Percentiles rank a stretch among this genome's conserved stretches.
phyloP scores from a whole-genome alignment of 2,329 filamentous ascomycete genomes.

The Apiospora koreana region DNA sequence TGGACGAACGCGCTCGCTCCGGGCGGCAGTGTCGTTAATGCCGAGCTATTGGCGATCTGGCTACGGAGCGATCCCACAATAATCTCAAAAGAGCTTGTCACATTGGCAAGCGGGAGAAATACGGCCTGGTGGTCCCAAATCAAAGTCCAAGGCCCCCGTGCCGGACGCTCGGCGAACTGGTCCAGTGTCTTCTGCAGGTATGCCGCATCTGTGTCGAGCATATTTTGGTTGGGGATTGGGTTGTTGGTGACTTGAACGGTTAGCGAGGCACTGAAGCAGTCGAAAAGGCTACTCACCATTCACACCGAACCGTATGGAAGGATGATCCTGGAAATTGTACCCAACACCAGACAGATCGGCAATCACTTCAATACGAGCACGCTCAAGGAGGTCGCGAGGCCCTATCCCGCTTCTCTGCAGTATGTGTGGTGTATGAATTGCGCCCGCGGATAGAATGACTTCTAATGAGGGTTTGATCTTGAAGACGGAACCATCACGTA shows the following conservation, averaged over 20 bases:
- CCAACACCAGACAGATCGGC: conserved; percentile 48
- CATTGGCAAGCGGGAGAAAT: conserved; percentile 21
- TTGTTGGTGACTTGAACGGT: neutral
- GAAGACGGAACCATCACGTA: neutral
- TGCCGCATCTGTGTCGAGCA: conserved; percentile 29
- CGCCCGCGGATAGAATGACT: conserved; percentile 48
- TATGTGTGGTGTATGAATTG: conserved; percentile 49
- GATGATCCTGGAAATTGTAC: conserved; percentile 36
- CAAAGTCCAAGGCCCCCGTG: conserved; percentile 38
- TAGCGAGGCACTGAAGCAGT: too few relatives aligned
- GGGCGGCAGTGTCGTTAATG: neutral
- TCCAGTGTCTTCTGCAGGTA: conserved; percentile 34
- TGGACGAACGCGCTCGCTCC: neutral
- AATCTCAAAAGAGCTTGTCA: neutral
- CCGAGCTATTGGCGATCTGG: neutral
- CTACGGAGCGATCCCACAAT: neutral
- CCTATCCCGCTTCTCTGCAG: conserved; percentile 51
- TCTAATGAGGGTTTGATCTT: conserved; percentile 27
- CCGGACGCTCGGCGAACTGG: conserved; percentile 32
- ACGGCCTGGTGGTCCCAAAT: conserved; percentile 33
- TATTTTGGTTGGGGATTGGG: neutral
- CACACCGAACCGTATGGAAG: neutral
- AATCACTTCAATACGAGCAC: conserved; percentile 43
- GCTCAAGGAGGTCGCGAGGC: conserved; percentile 36
- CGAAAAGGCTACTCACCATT: neutral